Evolutionary conservation across 495 filamentous ascomycete genomes (phyloP).

Genomic region (Xylaria bambusicola): DNA sequence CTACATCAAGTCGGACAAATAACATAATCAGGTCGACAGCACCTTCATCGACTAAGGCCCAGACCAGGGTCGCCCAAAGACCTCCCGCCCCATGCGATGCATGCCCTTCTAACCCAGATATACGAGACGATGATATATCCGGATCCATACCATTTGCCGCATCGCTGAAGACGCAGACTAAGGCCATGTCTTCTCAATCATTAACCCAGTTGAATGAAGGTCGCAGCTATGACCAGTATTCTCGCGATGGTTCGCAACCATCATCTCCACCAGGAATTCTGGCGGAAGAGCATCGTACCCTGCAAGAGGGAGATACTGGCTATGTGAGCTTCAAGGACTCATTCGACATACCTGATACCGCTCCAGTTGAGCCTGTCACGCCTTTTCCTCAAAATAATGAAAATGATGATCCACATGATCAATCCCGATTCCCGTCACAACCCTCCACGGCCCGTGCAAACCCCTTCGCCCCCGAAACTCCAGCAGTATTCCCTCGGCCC

Average conservation of each 20-base stretch:
- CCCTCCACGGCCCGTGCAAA: conserved; percentile 1
- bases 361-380: conserved; percentile 17
- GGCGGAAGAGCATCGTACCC: conserved; percentile 26
- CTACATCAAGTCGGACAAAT: conserved; percentile 2
- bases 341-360: conserved; percentile 25
- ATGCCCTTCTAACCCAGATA: conserved; percentile 6
- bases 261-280: conserved; percentile 25
- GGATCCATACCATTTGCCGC: conserved; percentile 6
- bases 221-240: conserved; percentile 46
- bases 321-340: conserved; percentile 36
- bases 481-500: conserved; percentile 41
- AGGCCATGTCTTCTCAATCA: conserved; percentile 37
- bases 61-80: background rate
- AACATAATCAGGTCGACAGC: conserved; percentile 12
- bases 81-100: conserved; percentile 17
- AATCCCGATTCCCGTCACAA: conserved; percentile 21
- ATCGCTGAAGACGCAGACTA: conserved; percentile 15
- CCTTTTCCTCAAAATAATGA: background rate
- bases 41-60: background rate
- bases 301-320: conserved; percentile 40
- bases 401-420: background rate
- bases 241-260: conserved; percentile 20
- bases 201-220: conserved; percentile 48
- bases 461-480: conserved; percentile 43
- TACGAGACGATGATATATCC: conserved; percentile 18